A percentile compares a stretch with the other conserved stretches of the same genome.
Conservation (phyloP, 305 asterid genomes). For the Fraxinus ornus region DNA sequence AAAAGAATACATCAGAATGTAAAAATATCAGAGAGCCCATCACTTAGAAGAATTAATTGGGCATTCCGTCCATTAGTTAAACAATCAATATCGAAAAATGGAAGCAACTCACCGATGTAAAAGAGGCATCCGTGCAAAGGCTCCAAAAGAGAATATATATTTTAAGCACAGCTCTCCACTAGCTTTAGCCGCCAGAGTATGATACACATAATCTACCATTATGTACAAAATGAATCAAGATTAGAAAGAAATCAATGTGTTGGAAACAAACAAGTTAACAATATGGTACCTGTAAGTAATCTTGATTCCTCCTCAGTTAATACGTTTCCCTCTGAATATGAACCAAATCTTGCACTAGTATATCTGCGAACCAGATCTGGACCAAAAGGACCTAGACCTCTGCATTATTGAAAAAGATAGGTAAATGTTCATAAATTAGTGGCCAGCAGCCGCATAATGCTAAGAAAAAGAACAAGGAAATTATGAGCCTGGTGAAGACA, state of each 20-base stretch:
- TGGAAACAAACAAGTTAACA: constrained; percentile 10
- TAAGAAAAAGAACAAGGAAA: background rate
- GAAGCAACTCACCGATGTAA: constrained; percentile 48
- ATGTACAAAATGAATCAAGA: background rate
- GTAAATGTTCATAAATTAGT: background rate
- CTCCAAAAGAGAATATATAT: constrained; percentile 75
- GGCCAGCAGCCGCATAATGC: background rate
- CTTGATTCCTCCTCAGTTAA: constrained; percentile 62
- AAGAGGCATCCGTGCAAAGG: constrained; percentile 74
- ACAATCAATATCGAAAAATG: background rate
- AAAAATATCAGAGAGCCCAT: background rate
- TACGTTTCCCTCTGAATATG: constrained; percentile 44
- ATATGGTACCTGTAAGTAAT: constrained; percentile 59
- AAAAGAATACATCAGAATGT: background rate
- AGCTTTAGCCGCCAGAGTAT: constrained; percentile 73
- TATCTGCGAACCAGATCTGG: constrained; percentile 60
- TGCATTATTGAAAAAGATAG: constrained; percentile 25
- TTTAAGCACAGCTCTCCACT: constrained; percentile 83
- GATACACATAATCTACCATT: constrained; percentile 63
- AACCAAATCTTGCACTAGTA: constrained; percentile 64
- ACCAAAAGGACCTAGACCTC: constrained; percentile 88
- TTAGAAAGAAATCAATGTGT: constrained; percentile 19
- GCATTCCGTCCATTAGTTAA: background rate
- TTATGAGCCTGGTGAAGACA: background rate
- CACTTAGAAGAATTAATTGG: background rate